Percentiles rank a stretch among this genome's conserved stretches.
Evolutionary conservation across 257 asterid genomes (phyloP).

Genomic region (Leptodermis oblonga): DNA sequence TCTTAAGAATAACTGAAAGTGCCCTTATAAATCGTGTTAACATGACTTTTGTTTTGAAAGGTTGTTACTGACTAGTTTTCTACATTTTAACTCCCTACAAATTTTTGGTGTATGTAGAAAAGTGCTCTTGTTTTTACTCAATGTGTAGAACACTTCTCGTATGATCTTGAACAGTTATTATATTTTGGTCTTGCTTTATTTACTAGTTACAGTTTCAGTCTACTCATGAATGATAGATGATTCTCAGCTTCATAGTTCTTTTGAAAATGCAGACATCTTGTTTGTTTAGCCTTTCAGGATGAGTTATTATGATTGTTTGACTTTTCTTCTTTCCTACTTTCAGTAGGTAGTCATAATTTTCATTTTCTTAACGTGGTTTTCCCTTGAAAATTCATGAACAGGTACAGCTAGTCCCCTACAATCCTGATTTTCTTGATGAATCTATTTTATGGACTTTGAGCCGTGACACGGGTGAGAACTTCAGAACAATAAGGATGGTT

Average conservation of each 20-base stretch:
- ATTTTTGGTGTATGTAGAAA: neutral
- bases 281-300: neutral
- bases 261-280: neutral
- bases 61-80: neutral
- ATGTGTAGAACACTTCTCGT: neutral
- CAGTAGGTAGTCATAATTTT: neutral
- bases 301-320: neutral
- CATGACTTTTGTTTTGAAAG: neutral
- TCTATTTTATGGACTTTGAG: constrained; percentile 89
- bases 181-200: neutral
- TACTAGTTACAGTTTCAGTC: neutral
- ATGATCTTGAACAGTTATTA: neutral
- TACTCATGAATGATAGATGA: neutral
- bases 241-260: neutral
- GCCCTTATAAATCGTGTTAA: neutral
- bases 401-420: constrained; percentile 48
- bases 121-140: neutral
- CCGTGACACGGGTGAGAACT: constrained; percentile 73
- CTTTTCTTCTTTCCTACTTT: neutral
- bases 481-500: constrained; percentile 73
- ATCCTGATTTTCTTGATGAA: constrained; percentile 65
- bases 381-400: constrained; percentile 13
- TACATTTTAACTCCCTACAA: too few relatives aligned
- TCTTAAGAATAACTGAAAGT: neutral
- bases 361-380: neutral